A percentile compares a stretch with the other conserved stretches of the same genome.
Conservation (phyloP, 495 filamentous ascomycete species). For the Aspergillus olivimuriae region DNA sequence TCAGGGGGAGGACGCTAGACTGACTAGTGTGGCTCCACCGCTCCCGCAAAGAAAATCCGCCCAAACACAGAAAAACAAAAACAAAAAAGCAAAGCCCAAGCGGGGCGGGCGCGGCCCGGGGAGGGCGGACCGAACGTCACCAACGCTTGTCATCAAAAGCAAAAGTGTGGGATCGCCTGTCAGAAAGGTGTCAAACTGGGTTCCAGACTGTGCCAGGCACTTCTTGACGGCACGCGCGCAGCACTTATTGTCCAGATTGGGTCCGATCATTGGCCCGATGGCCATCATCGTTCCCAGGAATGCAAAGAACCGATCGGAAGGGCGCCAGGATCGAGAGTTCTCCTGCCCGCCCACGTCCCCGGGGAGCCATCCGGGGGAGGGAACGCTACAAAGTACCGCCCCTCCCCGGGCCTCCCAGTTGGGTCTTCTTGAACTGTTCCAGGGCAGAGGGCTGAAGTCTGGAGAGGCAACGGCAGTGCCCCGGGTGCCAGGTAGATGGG, state of each 20-base stretch:
- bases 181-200: slow-evolving; percentile 10
- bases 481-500: slow-evolving; percentile 11
- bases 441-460: background rate
- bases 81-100: background rate
- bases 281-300: slow-evolving; percentile 4
- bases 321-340: slow-evolving; percentile 8
- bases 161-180: slow-evolving; percentile 12
- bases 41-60: no score
- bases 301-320: slow-evolving; percentile 8
- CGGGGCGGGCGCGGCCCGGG: slow-evolving; percentile 12
- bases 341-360: background rate
- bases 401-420: background rate
- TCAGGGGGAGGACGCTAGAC: no score
- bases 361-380: background rate
- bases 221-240: background rate
- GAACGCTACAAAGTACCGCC: slow-evolving; percentile 3
- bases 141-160: slow-evolving; percentile 15
- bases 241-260: slow-evolving; percentile 2
- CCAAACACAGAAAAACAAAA: background rate
- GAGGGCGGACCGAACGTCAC: slow-evolving; percentile 15
- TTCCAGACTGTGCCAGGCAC: slow-evolving; percentile 9
- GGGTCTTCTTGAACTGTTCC: slow-evolving; percentile 1
- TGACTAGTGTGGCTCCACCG: no score
- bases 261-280: slow-evolving; percentile 11
- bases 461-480: slow-evolving; percentile 1